Base-by-base conservation (phyloP, 257 asterid species). In the Jasminum sambac region DNA sequence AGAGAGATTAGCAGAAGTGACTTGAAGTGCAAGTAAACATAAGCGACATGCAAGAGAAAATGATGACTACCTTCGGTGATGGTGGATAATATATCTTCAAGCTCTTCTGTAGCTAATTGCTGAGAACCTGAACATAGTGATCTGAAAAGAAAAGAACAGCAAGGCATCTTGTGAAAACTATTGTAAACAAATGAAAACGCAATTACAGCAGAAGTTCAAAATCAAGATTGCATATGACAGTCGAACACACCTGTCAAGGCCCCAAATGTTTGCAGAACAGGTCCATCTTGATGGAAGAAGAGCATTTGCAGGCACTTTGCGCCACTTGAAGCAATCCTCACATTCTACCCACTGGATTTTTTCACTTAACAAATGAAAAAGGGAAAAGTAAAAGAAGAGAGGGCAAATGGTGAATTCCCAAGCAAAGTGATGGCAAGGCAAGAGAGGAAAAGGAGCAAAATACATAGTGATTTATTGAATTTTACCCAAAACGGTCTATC, bases 321-420 rank as follows among this genome's bases (percentile, higher is more conserved):
- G 97, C 98, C 98, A 91, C 88, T 94, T 91, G 62, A 76, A 86
- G 80, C 99, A 94, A 61, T 89, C 93, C 74, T 94, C 98, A 70
- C 99, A 94, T 48, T 94, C 96, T 77, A 84, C 84, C 96, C 98
- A 94, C 75, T 86, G 95, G 69, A 81, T 71, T 69, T 79, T 80
- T 74, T 73, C 81, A 64, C 99, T 94, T 78, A 39, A 50, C 1
- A 30, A 30, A 30, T 30, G 36, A 30, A 30, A 30, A 30, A 30
- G 36, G 36, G 4, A 30, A 30, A 30, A 30, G 36, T 1, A 1
- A 30, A 30, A 30, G 2, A 30, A 30, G 36, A 30, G 36, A 30
- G 36, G 36, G 36, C 36, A 30, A 30, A 30, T 1, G 50, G 72
- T 78, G 30, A 79, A 76, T 66, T 73, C 63, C 63, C 68, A 67